These are phyloP conservation scores for Opeltia flavorubescens DNA, from an alignment of 495 filamentous ascomycete genomes.

Conservation along the genomic window DNA sequence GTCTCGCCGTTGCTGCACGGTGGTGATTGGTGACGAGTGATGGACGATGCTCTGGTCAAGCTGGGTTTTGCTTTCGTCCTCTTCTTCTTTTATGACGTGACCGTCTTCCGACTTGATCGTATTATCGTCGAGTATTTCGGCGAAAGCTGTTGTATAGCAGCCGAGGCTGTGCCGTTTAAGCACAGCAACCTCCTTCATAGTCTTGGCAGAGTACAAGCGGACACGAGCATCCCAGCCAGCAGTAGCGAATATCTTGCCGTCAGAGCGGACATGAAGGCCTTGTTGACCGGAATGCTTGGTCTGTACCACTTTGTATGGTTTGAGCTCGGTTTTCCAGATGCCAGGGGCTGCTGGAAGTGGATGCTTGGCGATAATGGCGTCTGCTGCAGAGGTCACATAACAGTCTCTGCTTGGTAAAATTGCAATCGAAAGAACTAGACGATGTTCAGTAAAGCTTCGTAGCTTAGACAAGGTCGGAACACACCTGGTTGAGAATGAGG, in stretches of 20 bases:
- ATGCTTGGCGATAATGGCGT: conserved; percentile 52
- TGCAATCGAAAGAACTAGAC: conserved; percentile 57
- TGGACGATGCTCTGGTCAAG: neutral
- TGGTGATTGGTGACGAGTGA: neutral
- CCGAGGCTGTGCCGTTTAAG: conserved; percentile 91
- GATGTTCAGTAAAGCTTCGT: neutral
- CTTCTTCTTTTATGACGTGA: neutral
- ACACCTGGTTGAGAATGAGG: conserved; percentile 60
- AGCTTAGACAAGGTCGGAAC: neutral
- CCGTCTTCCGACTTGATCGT: neutral
- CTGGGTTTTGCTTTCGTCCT: neutral
- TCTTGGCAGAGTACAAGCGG: conserved; percentile 67
- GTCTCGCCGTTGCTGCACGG: conserved; percentile 48
- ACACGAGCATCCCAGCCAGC: conserved; percentile 82
- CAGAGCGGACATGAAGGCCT: conserved; percentile 56
- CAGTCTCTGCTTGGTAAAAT: conserved; percentile 39
- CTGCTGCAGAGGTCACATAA: conserved; percentile 76
- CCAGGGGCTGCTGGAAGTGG: conserved; percentile 30
- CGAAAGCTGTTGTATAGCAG: conserved; percentile 76
- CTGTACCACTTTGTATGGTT: conserved; percentile 44
- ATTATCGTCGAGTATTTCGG: conserved; percentile 23
- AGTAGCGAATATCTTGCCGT: conserved; percentile 75
- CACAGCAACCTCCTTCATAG: conserved; percentile 80
- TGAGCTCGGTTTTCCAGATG: conserved; percentile 18
- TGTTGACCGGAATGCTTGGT: conserved; percentile 91